These are phyloP conservation scores for Lentinula aciculospora DNA, from an alignment of 768 basidiomycete genomes.

Conservation along the genomic window DNA sequence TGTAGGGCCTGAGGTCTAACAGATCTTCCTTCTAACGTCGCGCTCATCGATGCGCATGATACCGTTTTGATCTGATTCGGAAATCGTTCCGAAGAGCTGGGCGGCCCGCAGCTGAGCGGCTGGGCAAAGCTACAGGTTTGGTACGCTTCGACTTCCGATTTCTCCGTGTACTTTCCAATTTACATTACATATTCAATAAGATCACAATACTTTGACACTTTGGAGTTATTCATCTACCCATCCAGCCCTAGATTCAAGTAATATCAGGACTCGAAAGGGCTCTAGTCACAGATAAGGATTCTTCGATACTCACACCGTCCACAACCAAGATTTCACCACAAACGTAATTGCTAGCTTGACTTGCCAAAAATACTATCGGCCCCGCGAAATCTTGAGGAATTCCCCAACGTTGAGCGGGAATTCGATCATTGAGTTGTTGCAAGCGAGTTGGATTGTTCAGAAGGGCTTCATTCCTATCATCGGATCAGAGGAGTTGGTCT, in stretches of 20 bases:
- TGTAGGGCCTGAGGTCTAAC: not conserved
- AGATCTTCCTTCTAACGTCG: not conserved
- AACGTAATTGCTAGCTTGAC: conserved; percentile 63
- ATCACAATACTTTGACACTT: not conserved
- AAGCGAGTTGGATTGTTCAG: conserved; percentile 56
- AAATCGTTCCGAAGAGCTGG: not conserved
- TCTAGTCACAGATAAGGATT: conserved; percentile 3
- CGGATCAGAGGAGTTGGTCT: not conserved
- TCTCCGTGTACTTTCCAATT: not conserved
- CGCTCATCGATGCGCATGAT: not conserved
- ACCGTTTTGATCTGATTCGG: not conserved
- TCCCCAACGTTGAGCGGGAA: conserved; percentile 71
- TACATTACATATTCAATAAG: not conserved
- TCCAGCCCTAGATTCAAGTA: conserved; percentile 43
- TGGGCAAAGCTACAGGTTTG: not conserved
- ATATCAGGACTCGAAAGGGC: not conserved
- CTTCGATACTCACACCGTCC: conserved; percentile 47
- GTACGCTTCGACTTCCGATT: not conserved
- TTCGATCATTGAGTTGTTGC: conserved; percentile 69
- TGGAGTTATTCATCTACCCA: conserved; percentile 36
- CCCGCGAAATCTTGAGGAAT: conserved; percentile 71
- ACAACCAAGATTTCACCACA: conserved; percentile 68
- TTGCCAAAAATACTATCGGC: conserved; percentile 64
- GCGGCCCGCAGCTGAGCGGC: not conserved
- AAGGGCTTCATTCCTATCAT: conserved; percentile 23